A percentile compares a stretch with the other conserved stretches of the same genome.
These are phyloP conservation scores for Casuarina glauca DNA, from an alignment of 306 rosid genomes.

Conservation along the genomic window DNA sequence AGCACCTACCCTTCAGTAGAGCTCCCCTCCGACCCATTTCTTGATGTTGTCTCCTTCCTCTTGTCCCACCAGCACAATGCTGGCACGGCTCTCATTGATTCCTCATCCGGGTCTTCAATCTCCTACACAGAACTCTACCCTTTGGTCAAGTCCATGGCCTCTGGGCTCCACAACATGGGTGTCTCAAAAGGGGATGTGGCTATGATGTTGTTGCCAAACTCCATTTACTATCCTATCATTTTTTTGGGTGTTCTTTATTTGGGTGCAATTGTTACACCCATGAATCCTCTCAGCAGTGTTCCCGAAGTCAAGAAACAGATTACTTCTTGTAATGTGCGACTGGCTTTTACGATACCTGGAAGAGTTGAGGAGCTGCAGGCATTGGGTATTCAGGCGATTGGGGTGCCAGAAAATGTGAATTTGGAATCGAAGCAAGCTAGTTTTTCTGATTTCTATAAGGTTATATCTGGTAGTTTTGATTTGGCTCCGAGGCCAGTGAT, in stretches of 20 bases:
- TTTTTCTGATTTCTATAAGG: constrained; percentile 39
- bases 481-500: constrained; percentile 50
- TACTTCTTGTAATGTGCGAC: constrained; percentile 45
- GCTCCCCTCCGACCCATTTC: constrained; percentile 65
- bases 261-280: constrained; percentile 68
- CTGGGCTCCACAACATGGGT: constrained; percentile 59
- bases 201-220: constrained; percentile 68
- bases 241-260: constrained; percentile 52
- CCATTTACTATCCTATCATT: constrained; percentile 65
- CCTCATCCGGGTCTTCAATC: constrained; percentile 60
- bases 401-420: constrained; percentile 54
- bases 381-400: constrained; percentile 49
- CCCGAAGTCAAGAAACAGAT: constrained; percentile 58
- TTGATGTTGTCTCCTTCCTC: constrained; percentile 67
- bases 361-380: constrained; percentile 37
- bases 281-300: constrained; percentile 64
- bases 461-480: constrained; percentile 42
- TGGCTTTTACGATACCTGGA: constrained; percentile 48
- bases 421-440: constrained; percentile 20
- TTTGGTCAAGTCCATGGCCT: constrained; percentile 65
- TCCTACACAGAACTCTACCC: constrained; percentile 57
- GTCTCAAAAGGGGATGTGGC: constrained; percentile 66
- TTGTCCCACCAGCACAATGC: constrained; percentile 62
- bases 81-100: constrained; percentile 67
- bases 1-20: constrained; percentile 45